These are phyloP conservation scores for Dioscorea alata DNA, from an alignment of 106 monocot genomes.

Conservation along the genomic window DNA sequence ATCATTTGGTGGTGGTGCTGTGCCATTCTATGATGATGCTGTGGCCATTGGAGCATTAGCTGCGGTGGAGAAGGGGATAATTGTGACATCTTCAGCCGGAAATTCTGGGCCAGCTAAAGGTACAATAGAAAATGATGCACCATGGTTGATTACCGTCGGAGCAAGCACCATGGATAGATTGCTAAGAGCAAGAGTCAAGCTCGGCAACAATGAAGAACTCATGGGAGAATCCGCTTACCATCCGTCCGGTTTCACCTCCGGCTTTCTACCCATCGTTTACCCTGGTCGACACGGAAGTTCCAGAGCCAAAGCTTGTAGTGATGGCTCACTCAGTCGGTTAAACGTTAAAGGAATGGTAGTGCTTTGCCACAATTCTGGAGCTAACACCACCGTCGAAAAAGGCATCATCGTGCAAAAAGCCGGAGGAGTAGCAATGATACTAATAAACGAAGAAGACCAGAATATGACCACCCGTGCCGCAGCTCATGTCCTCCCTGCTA, in stretches of 20 bases:
- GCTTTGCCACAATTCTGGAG: conserved; percentile 7
- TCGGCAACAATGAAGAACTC: conserved; percentile 27
- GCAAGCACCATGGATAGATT: conserved; percentile 35
- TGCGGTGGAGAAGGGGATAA: no score
- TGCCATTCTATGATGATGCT: no score
- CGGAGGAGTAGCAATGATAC: conserved; percentile 34
- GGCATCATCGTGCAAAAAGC: conserved; percentile 21
- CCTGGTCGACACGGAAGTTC: not conserved
- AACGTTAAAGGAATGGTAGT: conserved; percentile 7
- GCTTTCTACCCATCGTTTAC: conserved; percentile 14
- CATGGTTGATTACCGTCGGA: conserved; percentile 43
- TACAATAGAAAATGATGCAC: conserved; percentile 28
- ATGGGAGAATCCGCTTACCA: conserved; percentile 33
- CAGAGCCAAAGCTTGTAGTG: not conserved
- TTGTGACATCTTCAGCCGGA: conserved; percentile 21
- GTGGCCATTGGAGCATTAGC: no score
- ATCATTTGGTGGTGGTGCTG: no score
- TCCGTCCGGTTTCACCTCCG: not conserved
- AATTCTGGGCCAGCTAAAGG: conserved; percentile 22
- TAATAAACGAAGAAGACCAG: not conserved
- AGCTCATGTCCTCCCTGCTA: not conserved
- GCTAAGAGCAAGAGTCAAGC: conserved; percentile 15
- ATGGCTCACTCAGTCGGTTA: not conserved
- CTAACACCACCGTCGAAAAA: not conserved
- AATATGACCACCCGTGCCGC: conserved; percentile 10